A percentile compares a stretch with the other conserved stretches of the same genome.
phyloP scores from a whole-genome alignment of 768 basidiomycete genomes.

The Mycena galericulata region DNA sequence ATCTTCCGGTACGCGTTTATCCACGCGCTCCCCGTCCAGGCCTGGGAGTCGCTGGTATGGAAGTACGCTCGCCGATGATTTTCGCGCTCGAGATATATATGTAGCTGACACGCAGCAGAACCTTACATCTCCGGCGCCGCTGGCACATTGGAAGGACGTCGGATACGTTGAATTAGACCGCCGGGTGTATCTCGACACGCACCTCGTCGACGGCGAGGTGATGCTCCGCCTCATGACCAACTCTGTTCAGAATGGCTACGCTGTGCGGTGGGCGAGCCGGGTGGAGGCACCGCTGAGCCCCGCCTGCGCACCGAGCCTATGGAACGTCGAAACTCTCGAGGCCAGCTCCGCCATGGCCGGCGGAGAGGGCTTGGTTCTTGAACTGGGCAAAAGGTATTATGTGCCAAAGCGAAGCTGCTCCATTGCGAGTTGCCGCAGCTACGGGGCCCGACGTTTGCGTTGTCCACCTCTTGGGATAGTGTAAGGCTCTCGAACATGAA shows the following conservation, averaged over 20 bases:
- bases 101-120: background rate
- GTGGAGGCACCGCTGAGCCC: conserved; percentile 18
- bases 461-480: conserved; percentile 12
- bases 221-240: conserved; percentile 13
- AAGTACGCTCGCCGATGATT: background rate
- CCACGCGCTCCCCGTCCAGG: conserved; percentile 19
- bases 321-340: conserved; percentile 19
- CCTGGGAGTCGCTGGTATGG: conserved; percentile 20
- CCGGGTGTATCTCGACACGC: conserved; percentile 13
- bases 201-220: conserved; percentile 18
- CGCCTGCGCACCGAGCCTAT: background rate
- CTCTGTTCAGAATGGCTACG: background rate
- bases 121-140: background rate
- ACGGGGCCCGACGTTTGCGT: conserved; percentile 11
- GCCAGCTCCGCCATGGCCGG: conserved; percentile 2
- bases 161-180: conserved; percentile 22
- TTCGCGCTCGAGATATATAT: background rate
- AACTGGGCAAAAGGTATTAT: conserved; percentile 15
- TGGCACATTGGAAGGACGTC: background rate
- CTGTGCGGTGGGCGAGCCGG: conserved; percentile 12
- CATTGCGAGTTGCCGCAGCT: conserved; percentile 13
- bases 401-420: conserved; percentile 23
- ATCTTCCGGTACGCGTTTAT: conserved; percentile 5
- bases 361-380: conserved; percentile 7
- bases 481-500: background rate